These are phyloP conservation scores for Quercus agrifolia DNA, from an alignment of 306 rosid genomes.

Conservation along the genomic window DNA sequence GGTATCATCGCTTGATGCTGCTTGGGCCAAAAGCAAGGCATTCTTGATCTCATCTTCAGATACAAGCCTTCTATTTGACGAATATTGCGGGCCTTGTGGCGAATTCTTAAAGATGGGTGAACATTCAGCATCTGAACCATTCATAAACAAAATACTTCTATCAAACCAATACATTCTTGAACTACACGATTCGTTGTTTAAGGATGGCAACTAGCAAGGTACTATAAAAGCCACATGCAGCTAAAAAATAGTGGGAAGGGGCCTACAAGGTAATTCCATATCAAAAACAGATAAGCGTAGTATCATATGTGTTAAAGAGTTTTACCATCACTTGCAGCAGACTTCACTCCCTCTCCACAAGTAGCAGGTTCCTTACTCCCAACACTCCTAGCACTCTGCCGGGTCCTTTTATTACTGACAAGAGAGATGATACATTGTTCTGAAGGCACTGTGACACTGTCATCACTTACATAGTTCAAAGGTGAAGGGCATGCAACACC, in stretches of 20 bases:
- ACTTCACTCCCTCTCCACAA: background rate
- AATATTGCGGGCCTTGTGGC: slow-evolving; percentile 13
- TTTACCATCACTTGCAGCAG: background rate
- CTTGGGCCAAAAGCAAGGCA: slow-evolving; percentile 41
- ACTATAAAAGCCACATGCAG: background rate
- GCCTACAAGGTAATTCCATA: too few species aligned
- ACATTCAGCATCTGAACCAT: slow-evolving; percentile 30
- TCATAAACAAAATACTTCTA: background rate
- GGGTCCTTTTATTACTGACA: slow-evolving; percentile 16
- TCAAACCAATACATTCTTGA: background rate
- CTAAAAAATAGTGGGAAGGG: too few species aligned
- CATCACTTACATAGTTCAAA: slow-evolving; percentile 16
- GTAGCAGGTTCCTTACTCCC: background rate
- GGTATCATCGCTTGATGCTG: slow-evolving; percentile 27
- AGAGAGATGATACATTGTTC: slow-evolving; percentile 12
- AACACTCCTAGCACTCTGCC: background rate
- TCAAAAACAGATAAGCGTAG: background rate
- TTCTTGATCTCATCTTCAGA: slow-evolving; percentile 38
- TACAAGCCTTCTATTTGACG: slow-evolving; percentile 61
- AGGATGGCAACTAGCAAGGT: background rate
- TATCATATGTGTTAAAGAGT: background rate
- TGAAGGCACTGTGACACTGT: slow-evolving; percentile 11
- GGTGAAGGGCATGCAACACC: slow-evolving; percentile 19
- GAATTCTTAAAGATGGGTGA: slow-evolving; percentile 16
- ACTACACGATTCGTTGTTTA: background rate